Evolutionary conservation across 2,329 filamentous ascomycete genomes (phyloP).

Genomic region (Lasiodiplodia citricola): DNA sequence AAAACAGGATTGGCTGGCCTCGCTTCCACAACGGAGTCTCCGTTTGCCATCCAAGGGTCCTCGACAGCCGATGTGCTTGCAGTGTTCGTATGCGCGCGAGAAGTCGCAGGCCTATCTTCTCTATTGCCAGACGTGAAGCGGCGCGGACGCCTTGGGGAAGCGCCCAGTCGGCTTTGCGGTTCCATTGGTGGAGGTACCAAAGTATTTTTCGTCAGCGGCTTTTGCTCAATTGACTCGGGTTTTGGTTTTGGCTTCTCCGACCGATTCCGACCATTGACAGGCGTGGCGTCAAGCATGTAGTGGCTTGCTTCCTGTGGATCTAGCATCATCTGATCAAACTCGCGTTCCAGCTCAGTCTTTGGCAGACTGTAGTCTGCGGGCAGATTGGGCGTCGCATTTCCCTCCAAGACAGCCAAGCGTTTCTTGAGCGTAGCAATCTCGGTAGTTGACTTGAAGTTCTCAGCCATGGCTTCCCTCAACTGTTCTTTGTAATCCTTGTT

Average conservation of each 20-base stretch:
- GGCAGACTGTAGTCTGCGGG: background rate
- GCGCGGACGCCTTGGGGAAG: constrained; percentile 7
- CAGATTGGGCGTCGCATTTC: background rate
- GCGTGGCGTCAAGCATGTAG: constrained; percentile 21
- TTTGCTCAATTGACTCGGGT: background rate
- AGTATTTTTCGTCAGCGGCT: background rate
- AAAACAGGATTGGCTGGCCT: background rate
- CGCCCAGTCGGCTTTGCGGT: background rate
- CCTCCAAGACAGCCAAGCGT: constrained; percentile 38
- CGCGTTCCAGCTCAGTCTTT: constrained; percentile 15
- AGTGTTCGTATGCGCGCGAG: background rate
- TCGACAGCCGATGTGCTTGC: constrained; percentile 6
- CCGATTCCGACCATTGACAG: constrained; percentile 2
- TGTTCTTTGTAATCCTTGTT: constrained; percentile 54
- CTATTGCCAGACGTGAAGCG: background rate
- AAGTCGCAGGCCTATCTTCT: background rate
- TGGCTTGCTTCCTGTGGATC: constrained; percentile 24
- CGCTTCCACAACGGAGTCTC: background rate
- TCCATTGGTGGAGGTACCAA: background rate
- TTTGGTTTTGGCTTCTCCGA: background rate
- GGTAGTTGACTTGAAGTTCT: constrained; percentile 38
- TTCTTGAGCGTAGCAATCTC: constrained; percentile 43
- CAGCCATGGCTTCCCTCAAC: constrained; percentile 40
- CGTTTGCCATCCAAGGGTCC: constrained; percentile 21
- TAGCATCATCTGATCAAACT: constrained; percentile 23